Evolutionary conservation across 73 alveolate species (phyloP), one percentile per base, ranked within the genome.

Genomic region (Paramecium bursaria): DNA sequence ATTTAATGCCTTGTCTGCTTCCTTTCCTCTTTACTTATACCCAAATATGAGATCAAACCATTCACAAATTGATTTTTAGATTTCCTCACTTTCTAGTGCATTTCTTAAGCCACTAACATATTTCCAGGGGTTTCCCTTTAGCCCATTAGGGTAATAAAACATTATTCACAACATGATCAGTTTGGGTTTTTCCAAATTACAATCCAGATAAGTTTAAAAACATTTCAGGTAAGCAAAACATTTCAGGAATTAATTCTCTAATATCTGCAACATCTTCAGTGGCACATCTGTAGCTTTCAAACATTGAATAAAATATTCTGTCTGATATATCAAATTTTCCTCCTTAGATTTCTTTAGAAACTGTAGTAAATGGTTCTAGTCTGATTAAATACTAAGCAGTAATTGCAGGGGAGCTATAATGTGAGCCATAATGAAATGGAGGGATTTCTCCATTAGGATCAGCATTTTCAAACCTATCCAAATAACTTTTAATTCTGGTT

Each of bases 171-270:
- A 39, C 67, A 35, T 52, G 33, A 6, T 94, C 95, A 52, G 91
- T 89, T 89, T 94, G 91, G 46, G 90, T 94, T 21, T 33, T 73
- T 31, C 99, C 99, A 86, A 95, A 92, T 26, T 87, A 57, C n/a
- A 51, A 57, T 22, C 52, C 50, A 49, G 85, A 55, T 31, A 87
- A 17, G 60, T 87, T 87, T 53, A 67, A 6, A 48, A 94, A 94
- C 90, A 92, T 74, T 79, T 97, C 99, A 73, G 99, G 99, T 22
- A 88, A 86, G 90, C 76, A 97, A 86, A 74, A 95, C 86, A 97
- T 93, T 86, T 97, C 99, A 6, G 99, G 99, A 60, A 95, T 93
- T 42, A 97, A 76, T 87, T 97, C 99, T 74, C 99, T 86, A 1
- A 95, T 96, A 90, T 97, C 99, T 23, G 97, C 93, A 87, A 92